A percentile compares a stretch with the other conserved stretches of the same genome.
These are phyloP conservation scores for Begonia fuchsioides DNA, from an alignment of 306 rosid species.

Conservation along the genomic window DNA sequence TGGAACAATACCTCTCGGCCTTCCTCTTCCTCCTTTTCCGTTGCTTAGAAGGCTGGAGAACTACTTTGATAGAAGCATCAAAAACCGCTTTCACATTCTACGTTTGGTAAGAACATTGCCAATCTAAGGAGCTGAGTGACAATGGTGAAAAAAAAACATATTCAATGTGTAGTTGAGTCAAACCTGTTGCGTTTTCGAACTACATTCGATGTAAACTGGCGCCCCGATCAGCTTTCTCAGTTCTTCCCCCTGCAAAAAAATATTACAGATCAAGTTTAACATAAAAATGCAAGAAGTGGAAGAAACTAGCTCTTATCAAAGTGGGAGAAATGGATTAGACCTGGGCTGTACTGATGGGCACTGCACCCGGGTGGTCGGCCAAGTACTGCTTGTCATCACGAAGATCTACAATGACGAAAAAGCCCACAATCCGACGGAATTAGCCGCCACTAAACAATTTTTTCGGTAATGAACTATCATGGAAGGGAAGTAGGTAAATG, in stretches of 20 bases:
- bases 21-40: constrained; percentile 63
- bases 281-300: background rate
- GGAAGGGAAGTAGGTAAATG: too few relatives aligned
- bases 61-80: constrained; percentile 87
- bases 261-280: constrained; percentile 2
- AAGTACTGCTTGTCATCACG: constrained; percentile 83
- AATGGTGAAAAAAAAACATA: background rate
- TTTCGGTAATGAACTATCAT: too few relatives aligned
- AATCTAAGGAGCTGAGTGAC: background rate
- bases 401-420: constrained; percentile 40
- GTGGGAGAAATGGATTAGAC: constrained; percentile 18
- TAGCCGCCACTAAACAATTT: too few relatives aligned
- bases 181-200: constrained; percentile 97
- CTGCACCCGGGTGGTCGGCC: constrained; percentile 74
- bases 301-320: constrained; percentile 3
- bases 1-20: constrained; percentile 68
- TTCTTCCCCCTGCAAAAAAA: constrained; percentile 63
- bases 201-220: constrained; percentile 76
- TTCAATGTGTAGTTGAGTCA: constrained; percentile 7
- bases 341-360: constrained; percentile 84
- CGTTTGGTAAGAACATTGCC: constrained; percentile 8
- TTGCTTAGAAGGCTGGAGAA: constrained; percentile 89
- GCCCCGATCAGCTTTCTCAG: constrained; percentile 77
- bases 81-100: constrained; percentile 96
- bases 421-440: too few relatives aligned